Percentiles rank a stretch among this genome's conserved stretches.
phyloP scores from a whole-genome alignment of 176 grass and related monocot species.

The Phragmites australis region DNA sequence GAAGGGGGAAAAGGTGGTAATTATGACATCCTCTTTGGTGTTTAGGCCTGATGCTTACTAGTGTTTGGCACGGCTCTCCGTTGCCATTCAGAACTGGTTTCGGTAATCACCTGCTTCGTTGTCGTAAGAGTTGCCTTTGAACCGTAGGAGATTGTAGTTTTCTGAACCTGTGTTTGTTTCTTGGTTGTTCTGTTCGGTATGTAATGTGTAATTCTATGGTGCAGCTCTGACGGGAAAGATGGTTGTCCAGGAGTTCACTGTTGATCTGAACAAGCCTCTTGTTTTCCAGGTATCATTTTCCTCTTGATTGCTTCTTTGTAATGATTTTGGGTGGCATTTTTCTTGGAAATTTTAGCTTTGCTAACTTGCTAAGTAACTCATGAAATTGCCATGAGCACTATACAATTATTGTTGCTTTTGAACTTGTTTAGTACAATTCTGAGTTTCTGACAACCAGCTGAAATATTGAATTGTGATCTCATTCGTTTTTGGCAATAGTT shows the following conservation, averaged over 20 bases:
- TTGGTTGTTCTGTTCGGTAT: background rate
- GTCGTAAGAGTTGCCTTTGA: background rate
- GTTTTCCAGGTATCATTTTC: constrained; percentile 74
- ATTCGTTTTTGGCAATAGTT: background rate
- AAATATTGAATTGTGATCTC: background rate
- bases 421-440: background rate
- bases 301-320: background rate
- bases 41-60: background rate
- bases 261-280: constrained; percentile 93
- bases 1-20: background rate
- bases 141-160: background rate
- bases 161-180: background rate
- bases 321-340: background rate
- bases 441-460: background rate
- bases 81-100: background rate
- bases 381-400: background rate
- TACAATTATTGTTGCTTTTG: background rate
- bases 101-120: background rate
- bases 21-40: constrained; percentile 4
- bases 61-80: background rate
- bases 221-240: constrained; percentile 44
- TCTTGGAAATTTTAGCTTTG: background rate
- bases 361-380: background rate
- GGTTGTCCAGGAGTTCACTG: constrained; percentile 78
- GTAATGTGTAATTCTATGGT: constrained; percentile 25